phyloP scores from a whole-genome alignment of 1,284 basidiomycete genomes.

The Inonotus hispidus region DNA sequence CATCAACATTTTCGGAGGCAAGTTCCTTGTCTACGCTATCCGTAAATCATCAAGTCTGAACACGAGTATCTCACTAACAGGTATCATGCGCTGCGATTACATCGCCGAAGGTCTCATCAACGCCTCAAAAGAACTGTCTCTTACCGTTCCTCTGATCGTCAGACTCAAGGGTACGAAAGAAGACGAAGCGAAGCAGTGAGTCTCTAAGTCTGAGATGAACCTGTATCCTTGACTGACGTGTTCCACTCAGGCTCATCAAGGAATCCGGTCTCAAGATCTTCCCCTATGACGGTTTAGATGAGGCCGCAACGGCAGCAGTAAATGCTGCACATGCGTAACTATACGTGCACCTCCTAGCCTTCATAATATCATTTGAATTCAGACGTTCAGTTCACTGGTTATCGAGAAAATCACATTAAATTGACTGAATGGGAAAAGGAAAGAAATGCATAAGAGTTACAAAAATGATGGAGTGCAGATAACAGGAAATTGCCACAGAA shows the following conservation, averaged over 20 bases:
- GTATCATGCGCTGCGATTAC: slow-evolving; percentile 98
- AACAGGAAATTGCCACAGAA: neutral
- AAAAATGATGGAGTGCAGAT: slow-evolving; percentile 19
- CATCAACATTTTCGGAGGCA: slow-evolving; percentile 93
- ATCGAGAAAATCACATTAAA: neutral
- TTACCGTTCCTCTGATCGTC: slow-evolving; percentile 88
- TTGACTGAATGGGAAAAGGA: neutral
- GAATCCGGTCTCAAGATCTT: slow-evolving; percentile 91
- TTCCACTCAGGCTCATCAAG: slow-evolving; percentile 70
- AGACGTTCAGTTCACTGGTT: neutral
- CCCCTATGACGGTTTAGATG: slow-evolving; percentile 81
- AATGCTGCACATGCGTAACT: slow-evolving; percentile 50
- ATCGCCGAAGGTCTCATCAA: slow-evolving; percentile 98
- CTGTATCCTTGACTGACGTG: neutral
- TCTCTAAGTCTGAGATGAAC: slow-evolving; percentile 20
- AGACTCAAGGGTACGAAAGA: slow-evolving; percentile 97
- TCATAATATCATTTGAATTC: neutral
- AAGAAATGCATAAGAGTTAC: slow-evolving; percentile 25
- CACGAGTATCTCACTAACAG: slow-evolving; percentile 42
- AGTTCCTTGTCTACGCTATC: slow-evolving; percentile 16
- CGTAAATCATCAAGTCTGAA: slow-evolving; percentile 4
- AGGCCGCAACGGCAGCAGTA: slow-evolving; percentile 83
- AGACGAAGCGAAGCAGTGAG: slow-evolving; percentile 88
- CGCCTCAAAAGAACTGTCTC: slow-evolving; percentile 86
- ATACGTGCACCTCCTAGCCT: neutral